Percentiles rank a stretch among this genome's conserved stretches.
Evolutionary conservation across 169 alveolate species (phyloP).

Genomic region (Babesia sp.): DNA sequence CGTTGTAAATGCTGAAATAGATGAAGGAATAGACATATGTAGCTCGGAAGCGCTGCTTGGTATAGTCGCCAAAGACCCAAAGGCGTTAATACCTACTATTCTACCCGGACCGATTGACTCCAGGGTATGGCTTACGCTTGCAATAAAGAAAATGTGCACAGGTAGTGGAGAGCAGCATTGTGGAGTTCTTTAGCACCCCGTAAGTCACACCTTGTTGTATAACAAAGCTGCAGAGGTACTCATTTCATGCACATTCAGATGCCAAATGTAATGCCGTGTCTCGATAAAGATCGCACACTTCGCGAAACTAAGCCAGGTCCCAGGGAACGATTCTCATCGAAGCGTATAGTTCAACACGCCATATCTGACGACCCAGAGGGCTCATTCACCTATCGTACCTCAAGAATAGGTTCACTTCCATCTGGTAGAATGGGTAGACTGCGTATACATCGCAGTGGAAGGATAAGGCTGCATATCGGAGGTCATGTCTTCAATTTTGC

Average conservation of each 20-base stretch:
- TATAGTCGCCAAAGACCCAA: slow-evolving; percentile 48
- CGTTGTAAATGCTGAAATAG: neutral
- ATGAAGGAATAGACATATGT: slow-evolving; percentile 51
- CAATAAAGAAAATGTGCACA: neutral
- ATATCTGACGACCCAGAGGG: neutral
- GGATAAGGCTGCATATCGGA: slow-evolving; percentile 54
- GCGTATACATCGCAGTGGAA: slow-evolving; percentile 58
- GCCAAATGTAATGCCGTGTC: slow-evolving; percentile 62
- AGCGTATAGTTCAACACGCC: neutral
- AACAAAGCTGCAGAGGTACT: slow-evolving; percentile 26
- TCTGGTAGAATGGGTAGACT: slow-evolving; percentile 60
- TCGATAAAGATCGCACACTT: slow-evolving; percentile 44
- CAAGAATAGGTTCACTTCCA: slow-evolving; percentile 43
- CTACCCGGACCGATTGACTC: slow-evolving; percentile 45
- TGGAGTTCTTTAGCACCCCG: slow-evolving; percentile 59
- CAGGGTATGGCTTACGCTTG: slow-evolving; percentile 12
- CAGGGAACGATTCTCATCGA: neutral
- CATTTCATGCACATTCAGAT: slow-evolving; percentile 66
- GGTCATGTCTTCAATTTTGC: slow-evolving; percentile 61
- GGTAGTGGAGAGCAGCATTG: neutral
- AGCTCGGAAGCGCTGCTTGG: slow-evolving; percentile 50
- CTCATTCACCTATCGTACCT: slow-evolving; percentile 37
- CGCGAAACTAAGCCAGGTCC: neutral
- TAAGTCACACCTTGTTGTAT: neutral
- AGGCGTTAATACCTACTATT: slow-evolving; percentile 36